These are phyloP conservation scores for Acrocalymma vagum DNA, from an alignment of 2,329 filamentous ascomycete genomes.

Conservation along the genomic window DNA sequence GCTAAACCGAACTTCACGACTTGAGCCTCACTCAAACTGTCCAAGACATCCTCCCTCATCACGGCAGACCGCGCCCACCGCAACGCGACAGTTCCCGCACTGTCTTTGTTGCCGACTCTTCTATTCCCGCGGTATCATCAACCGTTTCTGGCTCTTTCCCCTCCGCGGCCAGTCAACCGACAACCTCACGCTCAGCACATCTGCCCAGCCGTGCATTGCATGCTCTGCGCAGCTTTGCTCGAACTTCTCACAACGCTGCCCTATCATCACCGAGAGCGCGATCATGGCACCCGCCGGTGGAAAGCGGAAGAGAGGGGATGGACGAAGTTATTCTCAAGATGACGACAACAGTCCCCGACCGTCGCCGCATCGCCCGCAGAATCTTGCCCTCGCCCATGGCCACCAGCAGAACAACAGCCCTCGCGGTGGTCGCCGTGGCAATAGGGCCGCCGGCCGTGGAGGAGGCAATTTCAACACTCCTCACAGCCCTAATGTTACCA, in stretches of 20 bases:
- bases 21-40: slow-evolving; percentile 23
- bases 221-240: slow-evolving; percentile 34
- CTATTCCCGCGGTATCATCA: slow-evolving; percentile 2
- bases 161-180: slow-evolving; percentile 5
- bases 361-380: slow-evolving; percentile 61
- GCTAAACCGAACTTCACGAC: slow-evolving; percentile 7
- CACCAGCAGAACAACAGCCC: slow-evolving; percentile 46
- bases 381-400: slow-evolving; percentile 60
- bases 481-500: slow-evolving; percentile 36
- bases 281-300: slow-evolving; percentile 61
- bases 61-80: slow-evolving; percentile 25
- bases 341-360: slow-evolving; percentile 51
- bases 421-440: slow-evolving; percentile 39
- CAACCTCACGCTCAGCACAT: slow-evolving; percentile 6
- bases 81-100: slow-evolving; percentile 16
- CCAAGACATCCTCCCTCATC: slow-evolving; percentile 15
- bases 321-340: slow-evolving; percentile 53
- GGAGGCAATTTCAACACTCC: slow-evolving; percentile 38
- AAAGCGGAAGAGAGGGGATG: slow-evolving; percentile 65
- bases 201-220: slow-evolving; percentile 27
- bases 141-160: slow-evolving; percentile 6
- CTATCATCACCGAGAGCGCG: slow-evolving; percentile 38
- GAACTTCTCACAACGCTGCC: slow-evolving; percentile 29
- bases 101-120: slow-evolving; percentile 12
- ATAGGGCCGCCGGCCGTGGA: slow-evolving; percentile 36